Evolutionary conservation across 2,329 filamentous ascomycete genomes (phyloP).

Genomic region (Ramularia collo-cygni): DNA sequence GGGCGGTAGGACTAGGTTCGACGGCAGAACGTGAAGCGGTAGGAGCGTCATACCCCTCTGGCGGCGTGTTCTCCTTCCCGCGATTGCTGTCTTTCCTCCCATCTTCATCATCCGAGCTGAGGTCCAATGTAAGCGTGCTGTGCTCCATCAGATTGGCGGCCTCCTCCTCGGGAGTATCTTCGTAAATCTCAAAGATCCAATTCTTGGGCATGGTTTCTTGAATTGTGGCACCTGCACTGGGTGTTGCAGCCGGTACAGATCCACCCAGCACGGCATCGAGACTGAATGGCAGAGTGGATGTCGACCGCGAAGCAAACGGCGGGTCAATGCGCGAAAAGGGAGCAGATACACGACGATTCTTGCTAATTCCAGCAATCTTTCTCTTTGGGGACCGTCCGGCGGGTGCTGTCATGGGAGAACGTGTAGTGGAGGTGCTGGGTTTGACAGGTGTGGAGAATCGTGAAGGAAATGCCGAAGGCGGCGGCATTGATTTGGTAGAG

Average conservation of each 20-base stretch:
- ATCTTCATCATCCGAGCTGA: slow-evolving; percentile 80
- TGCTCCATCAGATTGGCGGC: slow-evolving; percentile 91
- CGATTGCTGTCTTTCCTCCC: slow-evolving; percentile 50
- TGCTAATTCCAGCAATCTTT: slow-evolving; percentile 61
- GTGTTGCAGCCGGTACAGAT: slow-evolving; percentile 54
- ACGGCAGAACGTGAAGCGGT: slow-evolving; percentile 2
- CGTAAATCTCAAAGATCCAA: slow-evolving; percentile 93
- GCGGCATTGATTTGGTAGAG: slow-evolving; percentile 31
- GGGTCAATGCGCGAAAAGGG: slow-evolving; percentile 65
- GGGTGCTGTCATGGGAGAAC: slow-evolving; percentile 49
- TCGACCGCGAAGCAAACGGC: slow-evolving; percentile 49
- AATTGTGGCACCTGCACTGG: slow-evolving; percentile 41
- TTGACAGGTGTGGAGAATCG: slow-evolving; percentile 33
- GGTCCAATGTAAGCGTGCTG: slow-evolving; percentile 76
- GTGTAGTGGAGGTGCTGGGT: slow-evolving; percentile 36
- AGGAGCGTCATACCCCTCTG: slow-evolving; percentile 40
- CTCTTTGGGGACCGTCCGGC: slow-evolving; percentile 73
- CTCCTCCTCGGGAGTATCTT: slow-evolving; percentile 84
- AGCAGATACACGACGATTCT: slow-evolving; percentile 58
- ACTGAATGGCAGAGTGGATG: slow-evolving; percentile 61
- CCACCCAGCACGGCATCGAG: slow-evolving; percentile 77
- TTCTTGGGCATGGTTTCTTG: slow-evolving; percentile 52
- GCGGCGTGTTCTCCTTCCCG: slow-evolving; percentile 92
- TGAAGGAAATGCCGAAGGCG: slow-evolving; percentile 26
- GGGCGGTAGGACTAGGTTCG: slow-evolving; percentile 4